Conservation (phyloP, 495 filamentous ascomycete genomes). For the Astrothelium subdiscretum region DNA sequence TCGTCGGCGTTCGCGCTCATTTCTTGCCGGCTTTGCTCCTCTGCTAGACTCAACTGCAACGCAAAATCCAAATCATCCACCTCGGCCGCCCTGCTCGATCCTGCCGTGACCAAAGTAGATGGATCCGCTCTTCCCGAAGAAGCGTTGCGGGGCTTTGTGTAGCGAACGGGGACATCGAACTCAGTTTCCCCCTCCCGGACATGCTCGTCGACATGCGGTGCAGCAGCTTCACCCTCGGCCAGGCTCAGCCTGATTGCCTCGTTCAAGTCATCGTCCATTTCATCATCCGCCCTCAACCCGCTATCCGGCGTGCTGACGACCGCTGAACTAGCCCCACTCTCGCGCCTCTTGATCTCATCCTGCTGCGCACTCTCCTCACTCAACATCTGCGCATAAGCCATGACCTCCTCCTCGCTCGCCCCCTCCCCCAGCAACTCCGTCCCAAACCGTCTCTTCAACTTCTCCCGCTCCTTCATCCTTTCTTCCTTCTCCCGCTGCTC, state of each 20-base stretch:
- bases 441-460: constrained; percentile 67
- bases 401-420: constrained; percentile 73
- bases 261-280: constrained; percentile 63
- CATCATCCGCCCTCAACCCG: constrained; percentile 41
- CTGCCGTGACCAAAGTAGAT: constrained; percentile 1
- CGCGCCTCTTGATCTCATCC: constrained; percentile 37
- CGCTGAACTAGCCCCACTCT: constrained; percentile 36
- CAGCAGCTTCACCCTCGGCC: constrained; percentile 34
- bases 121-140: not conserved
- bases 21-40: constrained; percentile 49
- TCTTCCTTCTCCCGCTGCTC: constrained; percentile 62
- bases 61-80: constrained; percentile 77
- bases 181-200: not conserved
- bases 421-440: constrained; percentile 60
- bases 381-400: constrained; percentile 80
- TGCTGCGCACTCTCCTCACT: constrained; percentile 64
- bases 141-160: constrained; percentile 18
- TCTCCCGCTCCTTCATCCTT: constrained; percentile 47
- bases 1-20: constrained; percentile 30
- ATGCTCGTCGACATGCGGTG: not conserved
- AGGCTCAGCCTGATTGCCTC: constrained; percentile 72
- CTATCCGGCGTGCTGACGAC: constrained; percentile 4
- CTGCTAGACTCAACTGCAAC: constrained; percentile 70
- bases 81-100: constrained; percentile 30
- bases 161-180: constrained; percentile 29